A percentile compares a stretch with the other conserved stretches of the same genome.
phyloP scores from a whole-genome alignment of 768 basidiomycete species.

The Termitomyces sp. region DNA sequence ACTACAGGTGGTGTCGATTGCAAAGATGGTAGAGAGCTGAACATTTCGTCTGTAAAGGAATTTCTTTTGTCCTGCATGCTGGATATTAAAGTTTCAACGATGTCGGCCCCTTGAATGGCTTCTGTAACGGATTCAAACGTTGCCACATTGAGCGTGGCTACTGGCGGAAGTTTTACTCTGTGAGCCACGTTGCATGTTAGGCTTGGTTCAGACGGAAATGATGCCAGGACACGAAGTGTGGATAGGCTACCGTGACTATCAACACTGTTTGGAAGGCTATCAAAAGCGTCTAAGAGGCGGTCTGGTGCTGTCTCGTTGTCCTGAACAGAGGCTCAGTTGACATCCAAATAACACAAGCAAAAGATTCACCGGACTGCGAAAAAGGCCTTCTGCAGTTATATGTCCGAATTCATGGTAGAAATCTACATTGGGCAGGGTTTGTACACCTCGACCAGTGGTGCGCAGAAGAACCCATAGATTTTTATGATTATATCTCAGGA shows the following conservation, averaged over 20 bases:
- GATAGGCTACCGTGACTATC: not conserved
- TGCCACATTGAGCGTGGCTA: not conserved
- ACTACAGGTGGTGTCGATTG: not conserved
- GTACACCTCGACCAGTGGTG: not conserved
- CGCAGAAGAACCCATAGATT: not conserved
- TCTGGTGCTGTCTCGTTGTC: not conserved
- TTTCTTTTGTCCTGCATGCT: not conserved
- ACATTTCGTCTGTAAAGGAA: not conserved
- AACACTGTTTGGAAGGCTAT: not conserved
- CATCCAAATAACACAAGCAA: not conserved
- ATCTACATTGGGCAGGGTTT: not conserved
- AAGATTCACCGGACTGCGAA: not conserved
- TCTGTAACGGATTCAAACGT: not conserved
- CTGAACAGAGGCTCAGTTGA: not conserved
- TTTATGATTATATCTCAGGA: not conserved
- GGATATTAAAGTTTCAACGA: not conserved
- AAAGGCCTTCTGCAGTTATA: not conserved
- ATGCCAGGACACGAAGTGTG: not conserved
- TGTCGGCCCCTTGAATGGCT: not conserved
- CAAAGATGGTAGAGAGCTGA: not conserved
- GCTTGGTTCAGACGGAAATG: not conserved
- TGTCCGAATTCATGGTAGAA: not conserved
- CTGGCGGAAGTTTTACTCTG: not conserved
- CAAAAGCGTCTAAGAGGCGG: not conserved
- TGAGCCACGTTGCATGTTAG: not conserved